These are phyloP conservation scores for Leishmania aethiopica DNA, from an alignment of 208 protist genomes.

Conservation along the genomic window DNA sequence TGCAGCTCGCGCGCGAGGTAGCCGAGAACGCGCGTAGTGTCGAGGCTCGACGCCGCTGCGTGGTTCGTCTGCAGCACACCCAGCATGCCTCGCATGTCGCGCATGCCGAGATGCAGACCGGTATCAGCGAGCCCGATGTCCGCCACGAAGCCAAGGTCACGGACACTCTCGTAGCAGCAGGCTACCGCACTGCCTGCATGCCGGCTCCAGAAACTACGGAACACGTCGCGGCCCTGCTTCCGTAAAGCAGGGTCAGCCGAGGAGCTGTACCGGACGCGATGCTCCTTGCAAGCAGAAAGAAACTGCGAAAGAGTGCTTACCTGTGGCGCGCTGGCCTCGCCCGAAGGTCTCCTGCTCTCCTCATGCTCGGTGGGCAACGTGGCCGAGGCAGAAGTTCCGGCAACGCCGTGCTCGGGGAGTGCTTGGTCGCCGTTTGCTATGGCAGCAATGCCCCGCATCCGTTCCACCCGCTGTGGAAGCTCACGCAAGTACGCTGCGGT, in stretches of 20 bases:
- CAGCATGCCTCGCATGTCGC: slow-evolving; percentile 38
- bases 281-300: slow-evolving; percentile 51
- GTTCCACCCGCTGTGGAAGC: slow-evolving; percentile 25
- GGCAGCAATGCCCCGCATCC: background rate
- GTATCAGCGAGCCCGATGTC: slow-evolving; percentile 65
- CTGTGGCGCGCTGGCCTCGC: background rate
- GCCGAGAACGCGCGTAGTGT: slow-evolving; percentile 55
- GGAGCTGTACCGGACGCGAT: slow-evolving; percentile 45
- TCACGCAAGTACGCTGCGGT: slow-evolving; percentile 30
- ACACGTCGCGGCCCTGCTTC: slow-evolving; percentile 31
- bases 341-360: background rate
- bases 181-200: slow-evolving; percentile 58
- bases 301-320: slow-evolving; percentile 66
- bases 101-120: slow-evolving; percentile 46
- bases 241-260: slow-evolving; percentile 36
- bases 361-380: background rate
- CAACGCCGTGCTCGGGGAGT: background rate
- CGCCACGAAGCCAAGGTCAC: slow-evolving; percentile 74
- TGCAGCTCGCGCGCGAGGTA: slow-evolving; percentile 69
- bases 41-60: slow-evolving; percentile 39
- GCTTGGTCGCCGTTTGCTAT: background rate
- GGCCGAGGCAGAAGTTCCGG: background rate
- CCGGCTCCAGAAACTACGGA: slow-evolving; percentile 59
- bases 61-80: slow-evolving; percentile 35
- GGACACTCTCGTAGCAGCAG: slow-evolving; percentile 55